These are phyloP conservation scores for Russula vinacea DNA, from an alignment of 768 basidiomycete genomes.

Conservation along the genomic window DNA sequence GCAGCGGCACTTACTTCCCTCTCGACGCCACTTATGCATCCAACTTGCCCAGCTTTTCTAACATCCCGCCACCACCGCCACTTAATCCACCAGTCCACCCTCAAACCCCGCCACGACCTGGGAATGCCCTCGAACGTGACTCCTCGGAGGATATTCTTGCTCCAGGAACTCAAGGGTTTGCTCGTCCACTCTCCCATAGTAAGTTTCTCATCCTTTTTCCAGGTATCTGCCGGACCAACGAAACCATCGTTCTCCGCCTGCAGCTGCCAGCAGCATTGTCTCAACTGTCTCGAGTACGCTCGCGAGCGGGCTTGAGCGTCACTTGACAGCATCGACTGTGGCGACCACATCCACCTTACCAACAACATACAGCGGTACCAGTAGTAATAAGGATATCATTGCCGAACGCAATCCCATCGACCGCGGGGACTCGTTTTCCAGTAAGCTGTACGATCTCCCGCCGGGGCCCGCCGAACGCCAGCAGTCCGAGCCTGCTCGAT, in stretches of 20 bases:
- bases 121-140: slow-evolving; percentile 2
- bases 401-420: slow-evolving; percentile 2
- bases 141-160: slow-evolving; percentile 30
- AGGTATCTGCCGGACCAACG: slow-evolving; percentile 7
- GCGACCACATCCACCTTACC: slow-evolving; percentile 21
- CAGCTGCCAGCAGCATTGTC: slow-evolving; percentile 24
- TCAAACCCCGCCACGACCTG: not conserved
- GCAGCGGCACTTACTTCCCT: slow-evolving; percentile 15
- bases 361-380: slow-evolving; percentile 15
- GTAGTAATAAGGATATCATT: slow-evolving; percentile 16
- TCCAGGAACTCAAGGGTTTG: slow-evolving; percentile 19
- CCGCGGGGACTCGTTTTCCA: slow-evolving; percentile 17
- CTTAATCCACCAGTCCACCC: slow-evolving; percentile 11
- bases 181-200: slow-evolving; percentile 27
- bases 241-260: not conserved
- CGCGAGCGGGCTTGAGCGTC: slow-evolving; percentile 21
- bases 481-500: slow-evolving; percentile 15
- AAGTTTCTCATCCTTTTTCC: slow-evolving; percentile 18
- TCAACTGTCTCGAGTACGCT: slow-evolving; percentile 25
- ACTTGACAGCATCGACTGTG: slow-evolving; percentile 26
- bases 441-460: not conserved
- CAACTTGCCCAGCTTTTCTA: not conserved
- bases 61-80: slow-evolving; percentile 21
- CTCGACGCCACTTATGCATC: slow-evolving; percentile 9
- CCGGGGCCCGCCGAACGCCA: slow-evolving; percentile 14